phyloP scores from a whole-genome alignment of 1,139 yeast genomes.

The Debaryomyces sp. region DNA sequence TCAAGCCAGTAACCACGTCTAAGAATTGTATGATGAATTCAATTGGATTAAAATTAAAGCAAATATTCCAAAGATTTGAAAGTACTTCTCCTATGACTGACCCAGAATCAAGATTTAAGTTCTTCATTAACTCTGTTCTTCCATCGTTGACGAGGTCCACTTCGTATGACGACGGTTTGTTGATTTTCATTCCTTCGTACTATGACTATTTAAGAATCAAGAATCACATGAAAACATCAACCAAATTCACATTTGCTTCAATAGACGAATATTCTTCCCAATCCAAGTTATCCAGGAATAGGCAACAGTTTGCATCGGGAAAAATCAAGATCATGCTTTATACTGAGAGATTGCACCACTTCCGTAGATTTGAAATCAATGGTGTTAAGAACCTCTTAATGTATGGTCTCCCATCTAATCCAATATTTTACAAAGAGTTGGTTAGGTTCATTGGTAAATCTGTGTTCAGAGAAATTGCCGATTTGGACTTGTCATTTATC shows the following conservation, averaged over 20 bases:
- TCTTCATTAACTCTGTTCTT: slow-evolving; percentile 70
- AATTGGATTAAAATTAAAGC: slow-evolving; percentile 62
- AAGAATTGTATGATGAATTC: slow-evolving; percentile 52
- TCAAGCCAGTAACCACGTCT: slow-evolving; percentile 41
- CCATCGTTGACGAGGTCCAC: slow-evolving; percentile 66
- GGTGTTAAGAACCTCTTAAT: slow-evolving; percentile 87
- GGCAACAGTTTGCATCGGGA: slow-evolving; percentile 69
- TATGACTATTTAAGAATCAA: slow-evolving; percentile 82
- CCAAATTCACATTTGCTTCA: slow-evolving; percentile 63
- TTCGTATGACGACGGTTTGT: slow-evolving; percentile 70
- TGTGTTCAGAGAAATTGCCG: slow-evolving; percentile 49
- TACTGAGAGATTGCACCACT: slow-evolving; percentile 93
- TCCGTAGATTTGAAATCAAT: slow-evolving; percentile 76
- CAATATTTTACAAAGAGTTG: slow-evolving; percentile 78
- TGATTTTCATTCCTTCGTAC: slow-evolving; percentile 83
- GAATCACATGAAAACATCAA: slow-evolving; percentile 66
- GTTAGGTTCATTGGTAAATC: slow-evolving; percentile 56
- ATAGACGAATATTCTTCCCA: slow-evolving; percentile 83
- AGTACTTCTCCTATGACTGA: slow-evolving; percentile 61
- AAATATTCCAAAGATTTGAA: slow-evolving; percentile 72
- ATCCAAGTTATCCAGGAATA: slow-evolving; percentile 67
- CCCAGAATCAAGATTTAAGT: slow-evolving; percentile 80
- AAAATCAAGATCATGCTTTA: slow-evolving; percentile 73
- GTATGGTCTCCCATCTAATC: slow-evolving; percentile 86
- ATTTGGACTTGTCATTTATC: slow-evolving; percentile 66